Conservation (phyloP, 1,284 basidiomycete genomes). For the Naganishia sp. region DNA sequence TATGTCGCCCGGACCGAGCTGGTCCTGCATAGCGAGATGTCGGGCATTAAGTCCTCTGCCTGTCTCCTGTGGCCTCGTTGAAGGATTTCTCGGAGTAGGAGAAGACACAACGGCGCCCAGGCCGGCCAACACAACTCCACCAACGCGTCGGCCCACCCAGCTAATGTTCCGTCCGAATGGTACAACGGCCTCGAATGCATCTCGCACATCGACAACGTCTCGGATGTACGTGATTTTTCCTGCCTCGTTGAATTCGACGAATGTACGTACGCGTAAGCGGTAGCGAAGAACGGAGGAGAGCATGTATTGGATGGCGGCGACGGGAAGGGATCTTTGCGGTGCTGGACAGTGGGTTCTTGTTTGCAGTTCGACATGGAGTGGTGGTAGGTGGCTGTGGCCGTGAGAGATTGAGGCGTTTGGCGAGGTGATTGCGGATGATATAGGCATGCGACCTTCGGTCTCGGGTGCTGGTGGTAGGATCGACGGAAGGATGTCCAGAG, state of each 20-base stretch:
- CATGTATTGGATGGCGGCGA: constrained; percentile 30
- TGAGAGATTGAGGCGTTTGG: constrained; percentile 17
- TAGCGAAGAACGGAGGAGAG: constrained; percentile 41
- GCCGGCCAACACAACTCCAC: constrained; percentile 15
- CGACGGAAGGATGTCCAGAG: constrained; percentile 44
- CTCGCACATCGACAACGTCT: constrained; percentile 49
- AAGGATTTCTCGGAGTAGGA: background rate
- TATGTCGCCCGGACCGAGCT: background rate
- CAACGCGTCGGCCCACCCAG: constrained; percentile 30
- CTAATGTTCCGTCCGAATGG: constrained; percentile 40
- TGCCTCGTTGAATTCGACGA: constrained; percentile 53
- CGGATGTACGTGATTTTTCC: constrained; percentile 50
- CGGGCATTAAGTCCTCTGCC: background rate
- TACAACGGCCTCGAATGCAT: constrained; percentile 49
- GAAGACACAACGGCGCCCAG: constrained; percentile 18
- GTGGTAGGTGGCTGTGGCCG: constrained; percentile 2
- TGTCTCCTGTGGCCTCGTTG: background rate
- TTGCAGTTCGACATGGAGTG: background rate
- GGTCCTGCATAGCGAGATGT: constrained; percentile 18
- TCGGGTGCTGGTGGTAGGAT: constrained; percentile 31
- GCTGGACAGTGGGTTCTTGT: constrained; percentile 2
- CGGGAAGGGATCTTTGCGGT: constrained; percentile 33
- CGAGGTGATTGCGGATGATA: constrained; percentile 16
- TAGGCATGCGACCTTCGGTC: constrained; percentile 2
- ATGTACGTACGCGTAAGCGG: constrained; percentile 48